These are phyloP conservation scores for Colletotrichum neosansevieriae DNA, from an alignment of 2,329 filamentous ascomycete species.

Conservation along the genomic window DNA sequence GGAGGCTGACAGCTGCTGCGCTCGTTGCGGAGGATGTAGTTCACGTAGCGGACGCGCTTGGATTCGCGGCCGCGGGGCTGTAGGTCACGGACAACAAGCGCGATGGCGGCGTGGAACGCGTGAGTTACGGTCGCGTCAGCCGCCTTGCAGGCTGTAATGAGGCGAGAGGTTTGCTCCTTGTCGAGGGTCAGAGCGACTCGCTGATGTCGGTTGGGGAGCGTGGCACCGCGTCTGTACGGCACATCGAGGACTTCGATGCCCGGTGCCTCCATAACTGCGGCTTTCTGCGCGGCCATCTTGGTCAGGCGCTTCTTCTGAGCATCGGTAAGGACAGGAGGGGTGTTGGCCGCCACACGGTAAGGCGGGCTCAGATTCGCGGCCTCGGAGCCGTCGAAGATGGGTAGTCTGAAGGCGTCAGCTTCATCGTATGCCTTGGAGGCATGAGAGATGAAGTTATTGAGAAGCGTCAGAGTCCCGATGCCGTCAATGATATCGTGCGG, in stretches of 20 bases:
- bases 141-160: slow-evolving; percentile 42
- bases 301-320: slow-evolving; percentile 39
- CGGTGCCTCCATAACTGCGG: not conserved
- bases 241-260: slow-evolving; percentile 38
- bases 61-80: slow-evolving; percentile 19
- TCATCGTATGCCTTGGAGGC: slow-evolving; percentile 43
- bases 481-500: slow-evolving; percentile 57
- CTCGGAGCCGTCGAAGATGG: slow-evolving; percentile 43
- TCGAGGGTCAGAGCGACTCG: slow-evolving; percentile 43
- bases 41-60: slow-evolving; percentile 45
- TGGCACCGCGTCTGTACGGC: slow-evolving; percentile 41
- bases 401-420: slow-evolving; percentile 29
- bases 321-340: slow-evolving; percentile 37
- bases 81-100: slow-evolving; percentile 46
- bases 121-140: slow-evolving; percentile 47
- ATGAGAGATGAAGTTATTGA: slow-evolving; percentile 47
- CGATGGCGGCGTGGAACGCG: slow-evolving; percentile 50
- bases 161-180: slow-evolving; percentile 33
- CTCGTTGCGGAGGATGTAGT: slow-evolving; percentile 51
- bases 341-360: slow-evolving; percentile 44
- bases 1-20: slow-evolving; percentile 44
- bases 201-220: slow-evolving; percentile 44
- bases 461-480: slow-evolving; percentile 51
- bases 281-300: slow-evolving; percentile 27
- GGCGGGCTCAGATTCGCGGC: slow-evolving; percentile 44